Percentiles rank a stretch among this genome's conserved stretches.
phyloP scores from a whole-genome alignment of 305 asterid species.

The Withania somnifera region DNA sequence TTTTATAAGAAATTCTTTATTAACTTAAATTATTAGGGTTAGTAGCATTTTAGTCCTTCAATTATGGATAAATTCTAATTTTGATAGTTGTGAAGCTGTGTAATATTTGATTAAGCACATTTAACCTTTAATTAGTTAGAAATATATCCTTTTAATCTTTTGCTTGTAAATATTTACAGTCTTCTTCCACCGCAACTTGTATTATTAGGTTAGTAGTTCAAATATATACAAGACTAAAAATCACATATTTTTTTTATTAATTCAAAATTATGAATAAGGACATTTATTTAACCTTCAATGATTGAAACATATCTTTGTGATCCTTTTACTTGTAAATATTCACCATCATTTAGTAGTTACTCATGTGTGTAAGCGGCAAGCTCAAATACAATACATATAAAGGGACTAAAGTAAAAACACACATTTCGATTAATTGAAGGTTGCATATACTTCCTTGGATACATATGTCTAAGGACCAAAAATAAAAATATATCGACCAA shows the following conservation, averaged over 20 bases:
- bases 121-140: not conserved
- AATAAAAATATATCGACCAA: not conserved
- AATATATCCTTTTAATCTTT: not conserved
- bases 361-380: too few species aligned
- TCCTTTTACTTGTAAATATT: too few species aligned
- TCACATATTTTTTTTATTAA: too few species aligned
- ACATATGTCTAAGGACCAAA: not conserved
- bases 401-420: not conserved
- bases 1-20: not conserved
- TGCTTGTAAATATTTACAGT: not conserved
- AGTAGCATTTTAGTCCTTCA: not conserved
- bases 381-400: too few species aligned
- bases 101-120: not conserved
- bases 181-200: not conserved
- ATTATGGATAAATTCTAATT: not conserved
- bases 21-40: not conserved
- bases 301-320: too few species aligned
- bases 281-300: too few species aligned
- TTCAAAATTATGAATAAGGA: too few species aligned
- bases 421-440: not conserved
- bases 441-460: not conserved
- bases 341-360: too few species aligned
- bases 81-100: not conserved
- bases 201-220: not conserved
- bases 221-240: too few species aligned